Conservation (phyloP, 768 basidiomycete species). For the Phanerodontia chrysosporium region DNA sequence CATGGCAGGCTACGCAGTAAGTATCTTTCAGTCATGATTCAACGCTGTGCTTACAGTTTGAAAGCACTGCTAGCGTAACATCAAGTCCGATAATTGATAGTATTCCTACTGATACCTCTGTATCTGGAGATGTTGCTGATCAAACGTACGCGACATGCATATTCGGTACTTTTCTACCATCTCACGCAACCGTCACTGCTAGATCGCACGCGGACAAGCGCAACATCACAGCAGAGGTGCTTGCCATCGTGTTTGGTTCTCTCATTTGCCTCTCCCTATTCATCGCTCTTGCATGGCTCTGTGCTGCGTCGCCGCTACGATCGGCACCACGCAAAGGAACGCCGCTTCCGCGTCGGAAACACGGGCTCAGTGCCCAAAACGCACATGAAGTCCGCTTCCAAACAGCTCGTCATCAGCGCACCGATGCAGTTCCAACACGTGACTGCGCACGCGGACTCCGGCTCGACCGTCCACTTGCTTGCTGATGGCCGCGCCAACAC, state of each 20-base stretch:
- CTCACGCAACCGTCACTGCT: background rate
- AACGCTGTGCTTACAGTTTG: too few species aligned
- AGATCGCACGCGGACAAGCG: background rate
- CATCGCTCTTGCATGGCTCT: conserved; percentile 9
- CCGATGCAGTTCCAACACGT: background rate
- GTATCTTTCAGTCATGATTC: too few species aligned
- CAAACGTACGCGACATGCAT: background rate
- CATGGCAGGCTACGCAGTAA: background rate
- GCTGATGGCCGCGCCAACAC: background rate
- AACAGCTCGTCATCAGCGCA: background rate
- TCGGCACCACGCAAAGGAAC: conserved; percentile 17
- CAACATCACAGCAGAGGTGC: conserved; percentile 7
- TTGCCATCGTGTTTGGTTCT: conserved; percentile 19
- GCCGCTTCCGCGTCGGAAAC: conserved; percentile 17
- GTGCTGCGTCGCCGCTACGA: conserved; percentile 16
- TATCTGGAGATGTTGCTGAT: background rate
- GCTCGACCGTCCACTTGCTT: background rate
- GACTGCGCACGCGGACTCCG: background rate
- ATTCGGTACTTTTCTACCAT: background rate
- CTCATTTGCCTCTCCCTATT: conserved; percentile 18
- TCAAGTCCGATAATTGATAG: too few species aligned
- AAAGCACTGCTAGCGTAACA: background rate
- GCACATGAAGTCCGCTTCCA: background rate
- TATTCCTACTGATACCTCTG: background rate
- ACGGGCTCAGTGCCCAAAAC: background rate